Base-by-base conservation (phyloP, 768 basidiomycete species). In the Coprinopsis cinerea region DNA sequence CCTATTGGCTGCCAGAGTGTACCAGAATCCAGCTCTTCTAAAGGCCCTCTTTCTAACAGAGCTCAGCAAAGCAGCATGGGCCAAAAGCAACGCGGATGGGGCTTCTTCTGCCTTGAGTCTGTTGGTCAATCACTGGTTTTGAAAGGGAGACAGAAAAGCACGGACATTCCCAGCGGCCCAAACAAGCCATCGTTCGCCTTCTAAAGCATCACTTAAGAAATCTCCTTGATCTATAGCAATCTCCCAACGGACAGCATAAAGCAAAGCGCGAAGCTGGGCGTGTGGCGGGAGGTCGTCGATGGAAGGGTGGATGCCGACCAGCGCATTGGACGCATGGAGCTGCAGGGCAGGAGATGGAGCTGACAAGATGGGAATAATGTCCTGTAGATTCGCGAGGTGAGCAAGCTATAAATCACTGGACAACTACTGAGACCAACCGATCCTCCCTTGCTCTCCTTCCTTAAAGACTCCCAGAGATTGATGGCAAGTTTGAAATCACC, bases 401-500 rank as follows among this genome's bases (percentile, higher is more conserved):
- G 24, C 35, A n/a, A 34, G n/a, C 9, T n/a, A 34, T 34, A 34
- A n/a, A n/a, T 9, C n/a, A 9, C 26, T 9, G 26, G 43, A 17
- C 32, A 25, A 34, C 20, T 22, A n/a, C 44, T 3, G 40, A 47
- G 15, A 72, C 82, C 55, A 66, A 94, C 92, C 24, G 86, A 88
- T 36, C 94, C 94, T 28, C 85, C 83, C 61, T 89, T 92, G 36
- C 79, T 79, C 52, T 97, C 94, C 62, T 92, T 92, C 43, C 90
- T 74, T 27, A 92, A 62, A 2, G 83, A 72, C 61, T 97, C 96
- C 88, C 94, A 98, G 2, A 93, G 81, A 6, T 69, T 67, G 2
- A 78, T 71, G 0, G 94, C 95, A 26, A 94, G 74, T 57, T 89
- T 92, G 63, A 83, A 82, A 65, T 99, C 96, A 2, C 92, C 88